A percentile compares a stretch with the other conserved stretches of the same genome.
phyloP scores from a whole-genome alignment of 192 early-diverging fungal genomes.

The Podila epicladia region DNA sequence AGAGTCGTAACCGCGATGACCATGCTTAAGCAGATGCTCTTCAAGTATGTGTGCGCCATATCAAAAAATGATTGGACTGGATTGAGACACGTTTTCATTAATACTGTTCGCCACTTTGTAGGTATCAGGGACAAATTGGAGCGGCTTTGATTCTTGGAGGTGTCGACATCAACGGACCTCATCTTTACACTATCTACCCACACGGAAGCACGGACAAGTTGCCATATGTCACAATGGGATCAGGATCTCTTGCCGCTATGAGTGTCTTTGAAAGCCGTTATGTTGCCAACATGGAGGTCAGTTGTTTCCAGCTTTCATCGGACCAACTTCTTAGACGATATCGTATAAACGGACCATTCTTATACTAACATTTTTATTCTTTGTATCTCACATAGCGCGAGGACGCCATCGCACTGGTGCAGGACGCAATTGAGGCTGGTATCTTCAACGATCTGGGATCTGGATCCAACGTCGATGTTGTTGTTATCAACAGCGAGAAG shows the following conservation, averaged over 20 bases:
- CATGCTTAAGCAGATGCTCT: slow-evolving; percentile 97
- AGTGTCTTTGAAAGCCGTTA: slow-evolving; percentile 92
- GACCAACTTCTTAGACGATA: too few species aligned
- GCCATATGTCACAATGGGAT: slow-evolving; percentile 97
- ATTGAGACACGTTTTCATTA: neutral
- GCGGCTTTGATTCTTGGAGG: slow-evolving; percentile 96
- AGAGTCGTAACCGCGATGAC: slow-evolving; percentile 95
- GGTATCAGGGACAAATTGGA: slow-evolving; percentile 96
- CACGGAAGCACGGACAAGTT: slow-evolving; percentile 97
- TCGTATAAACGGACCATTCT: neutral
- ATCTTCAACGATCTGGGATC: slow-evolving; percentile 99
- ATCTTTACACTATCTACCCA: slow-evolving; percentile 90
- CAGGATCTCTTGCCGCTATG: slow-evolving; percentile 96
- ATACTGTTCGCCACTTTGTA: slow-evolving; percentile 11
- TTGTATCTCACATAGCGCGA: slow-evolving; percentile 66
- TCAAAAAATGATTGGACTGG: neutral
- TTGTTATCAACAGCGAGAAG: slow-evolving; percentile 87
- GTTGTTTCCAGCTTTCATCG: slow-evolving; percentile 7
- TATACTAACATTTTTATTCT: slow-evolving; percentile 3
- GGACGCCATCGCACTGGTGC: slow-evolving; percentile 89
- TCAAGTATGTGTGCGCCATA: slow-evolving; percentile 61
- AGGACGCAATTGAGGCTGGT: slow-evolving; percentile 95
- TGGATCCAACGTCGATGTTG: slow-evolving; percentile 95
- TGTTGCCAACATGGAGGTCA: slow-evolving; percentile 78
- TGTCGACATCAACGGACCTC: slow-evolving; percentile 89